A percentile compares a stretch with the other conserved stretches of the same genome.
Conservation (phyloP, 306 rosid species). For the Cicer cuneatum region DNA sequence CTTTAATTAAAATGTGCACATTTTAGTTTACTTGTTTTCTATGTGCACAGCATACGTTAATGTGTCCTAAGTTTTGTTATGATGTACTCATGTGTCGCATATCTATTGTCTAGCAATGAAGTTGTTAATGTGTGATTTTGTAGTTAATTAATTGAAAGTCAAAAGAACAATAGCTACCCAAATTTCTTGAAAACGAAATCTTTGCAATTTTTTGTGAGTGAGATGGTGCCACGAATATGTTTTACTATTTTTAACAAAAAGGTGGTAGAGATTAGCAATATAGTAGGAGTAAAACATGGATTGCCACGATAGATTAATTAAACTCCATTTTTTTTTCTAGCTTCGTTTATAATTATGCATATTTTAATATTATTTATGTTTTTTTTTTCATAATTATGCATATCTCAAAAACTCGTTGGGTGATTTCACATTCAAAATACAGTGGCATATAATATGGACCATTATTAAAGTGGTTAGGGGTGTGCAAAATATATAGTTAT, state of each 20-base stretch:
- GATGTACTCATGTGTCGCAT: neutral
- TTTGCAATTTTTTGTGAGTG: neutral
- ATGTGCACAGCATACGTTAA: neutral
- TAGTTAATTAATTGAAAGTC: constrained; percentile 26
- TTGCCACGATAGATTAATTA: neutral
- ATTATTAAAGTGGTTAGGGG: no score
- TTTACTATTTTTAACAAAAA: constrained; percentile 36
- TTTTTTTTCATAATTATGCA: no score
- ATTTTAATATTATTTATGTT: no score
- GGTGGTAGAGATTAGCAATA: constrained; percentile 26
- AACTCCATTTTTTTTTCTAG: neutral
- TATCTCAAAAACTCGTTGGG: no score
- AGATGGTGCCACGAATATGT: constrained; percentile 14
- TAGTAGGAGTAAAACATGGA: constrained; percentile 38
- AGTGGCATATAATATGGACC: no score
- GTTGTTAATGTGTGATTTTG: constrained; percentile 22
- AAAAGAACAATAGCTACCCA: constrained; percentile 26
- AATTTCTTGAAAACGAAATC: constrained; percentile 31
- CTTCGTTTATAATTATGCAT: neutral
- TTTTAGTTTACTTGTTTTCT: neutral
- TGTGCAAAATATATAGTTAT: no score
- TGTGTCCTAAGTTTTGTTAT: neutral
- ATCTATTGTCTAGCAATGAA: neutral
- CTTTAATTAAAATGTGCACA: constrained; percentile 13
- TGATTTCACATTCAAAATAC: no score